Evolutionary conservation across 768 basidiomycete species (phyloP).

Genomic region (Gymnopilus junonius): DNA sequence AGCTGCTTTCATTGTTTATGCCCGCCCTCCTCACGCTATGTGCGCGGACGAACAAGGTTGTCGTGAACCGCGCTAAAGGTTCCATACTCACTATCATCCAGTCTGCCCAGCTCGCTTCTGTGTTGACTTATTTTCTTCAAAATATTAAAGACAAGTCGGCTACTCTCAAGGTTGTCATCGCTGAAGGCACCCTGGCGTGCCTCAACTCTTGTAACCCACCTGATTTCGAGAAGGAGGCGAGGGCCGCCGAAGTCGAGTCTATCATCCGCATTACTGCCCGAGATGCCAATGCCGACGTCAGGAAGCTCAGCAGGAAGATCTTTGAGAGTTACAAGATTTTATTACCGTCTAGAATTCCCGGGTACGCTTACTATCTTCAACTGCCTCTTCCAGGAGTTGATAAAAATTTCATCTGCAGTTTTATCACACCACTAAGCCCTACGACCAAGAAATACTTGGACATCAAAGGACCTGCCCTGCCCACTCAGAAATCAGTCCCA

Average conservation of each 20-base stretch:
- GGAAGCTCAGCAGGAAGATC: constrained; percentile 68
- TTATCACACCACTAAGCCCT: constrained; percentile 74
- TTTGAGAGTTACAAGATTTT: constrained; percentile 79
- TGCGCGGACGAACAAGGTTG: constrained; percentile 79
- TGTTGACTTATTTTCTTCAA: constrained; percentile 64
- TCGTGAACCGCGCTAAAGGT: constrained; percentile 64
- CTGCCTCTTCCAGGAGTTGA: not conserved
- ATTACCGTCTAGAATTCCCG: constrained; percentile 68
- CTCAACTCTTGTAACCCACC: constrained; percentile 81
- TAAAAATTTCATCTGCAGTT: constrained; percentile 50
- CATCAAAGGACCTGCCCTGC: constrained; percentile 37
- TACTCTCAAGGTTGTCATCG: constrained; percentile 64
- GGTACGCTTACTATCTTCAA: constrained; percentile 40
- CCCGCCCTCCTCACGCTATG: constrained; percentile 72
- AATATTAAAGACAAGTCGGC: constrained; percentile 71
- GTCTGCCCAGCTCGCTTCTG: constrained; percentile 64
- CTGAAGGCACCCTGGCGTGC: constrained; percentile 66
- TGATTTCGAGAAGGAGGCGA: constrained; percentile 70
- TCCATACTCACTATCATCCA: constrained; percentile 68
- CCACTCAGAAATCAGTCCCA: constrained; percentile 19
- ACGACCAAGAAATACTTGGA: constrained; percentile 79
- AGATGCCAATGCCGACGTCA: constrained; percentile 77
- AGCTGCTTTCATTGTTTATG: constrained; percentile 66
- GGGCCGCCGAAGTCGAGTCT: constrained; percentile 69
- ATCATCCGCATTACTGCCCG: constrained; percentile 69